Conservation (phyloP, 192 early-diverging fungal genomes). For the Kappamyces sp. region DNA sequence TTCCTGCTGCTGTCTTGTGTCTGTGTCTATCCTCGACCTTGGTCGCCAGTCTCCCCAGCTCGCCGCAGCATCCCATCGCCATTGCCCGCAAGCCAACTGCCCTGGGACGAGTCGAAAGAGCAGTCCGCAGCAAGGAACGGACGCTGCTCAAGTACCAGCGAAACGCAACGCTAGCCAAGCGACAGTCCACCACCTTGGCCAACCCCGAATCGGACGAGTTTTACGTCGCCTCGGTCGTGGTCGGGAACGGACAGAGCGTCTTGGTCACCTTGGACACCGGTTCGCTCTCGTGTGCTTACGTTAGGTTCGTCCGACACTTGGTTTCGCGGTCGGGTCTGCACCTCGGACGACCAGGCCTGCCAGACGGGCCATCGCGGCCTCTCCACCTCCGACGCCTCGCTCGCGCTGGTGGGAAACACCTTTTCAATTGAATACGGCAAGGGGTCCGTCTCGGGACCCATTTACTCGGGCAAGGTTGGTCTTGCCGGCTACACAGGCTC, state of each 20-base stretch:
- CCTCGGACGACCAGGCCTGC: constrained; percentile 10
- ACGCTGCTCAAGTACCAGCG: too few relatives aligned
- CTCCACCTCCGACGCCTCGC: constrained; percentile 6
- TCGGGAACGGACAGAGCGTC: constrained; percentile 15
- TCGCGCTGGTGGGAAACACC: constrained; percentile 4
- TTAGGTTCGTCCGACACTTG: constrained; percentile 17
- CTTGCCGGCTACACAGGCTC: neutral
- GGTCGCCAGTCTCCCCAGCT: too few relatives aligned
- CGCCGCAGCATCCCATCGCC: too few relatives aligned
- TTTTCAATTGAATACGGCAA: constrained; percentile 12
- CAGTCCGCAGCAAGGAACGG: too few relatives aligned
- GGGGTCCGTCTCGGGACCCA: constrained; percentile 3
- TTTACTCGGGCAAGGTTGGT: constrained; percentile 1
- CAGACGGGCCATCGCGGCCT: too few relatives aligned
- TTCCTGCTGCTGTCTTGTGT: too few relatives aligned
- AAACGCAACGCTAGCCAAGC: too few relatives aligned
- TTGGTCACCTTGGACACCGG: constrained; percentile 16
- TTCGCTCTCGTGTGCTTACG: too few relatives aligned
- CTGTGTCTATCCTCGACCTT: too few relatives aligned
- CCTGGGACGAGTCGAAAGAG: too few relatives aligned
- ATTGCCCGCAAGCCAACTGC: too few relatives aligned
- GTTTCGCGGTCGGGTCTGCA: constrained; percentile 14
- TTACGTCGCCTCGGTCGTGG: constrained; percentile 2
- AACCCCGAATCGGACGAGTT: neutral
- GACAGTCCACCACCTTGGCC: too few relatives aligned